Evolutionary conservation across 2,329 filamentous ascomycete species (phyloP).

Genomic region (Calonectria ilicicola): DNA sequence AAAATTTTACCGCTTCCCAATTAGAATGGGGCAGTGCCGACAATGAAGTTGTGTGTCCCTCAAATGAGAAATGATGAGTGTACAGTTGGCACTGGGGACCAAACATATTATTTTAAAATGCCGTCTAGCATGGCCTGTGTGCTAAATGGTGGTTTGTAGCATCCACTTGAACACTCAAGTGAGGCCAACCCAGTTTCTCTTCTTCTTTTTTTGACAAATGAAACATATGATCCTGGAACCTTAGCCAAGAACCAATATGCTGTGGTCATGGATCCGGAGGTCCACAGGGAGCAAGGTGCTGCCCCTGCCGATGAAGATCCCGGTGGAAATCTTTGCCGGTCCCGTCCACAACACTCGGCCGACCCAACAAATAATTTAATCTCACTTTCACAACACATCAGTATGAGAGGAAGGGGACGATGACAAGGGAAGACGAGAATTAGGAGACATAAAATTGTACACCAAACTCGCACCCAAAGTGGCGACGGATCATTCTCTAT

Average conservation of each 20-base stretch:
- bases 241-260: neutral
- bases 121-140: neutral
- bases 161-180: neutral
- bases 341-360: neutral
- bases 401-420: neutral
- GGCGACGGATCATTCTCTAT: constrained; percentile 44
- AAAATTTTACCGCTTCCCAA: neutral
- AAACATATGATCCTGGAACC: neutral
- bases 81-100: neutral
- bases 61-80: neutral
- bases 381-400: neutral
- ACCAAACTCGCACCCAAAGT: constrained; percentile 32
- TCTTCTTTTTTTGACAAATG: neutral
- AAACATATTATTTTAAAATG: neutral
- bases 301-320: neutral
- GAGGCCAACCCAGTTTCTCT: neutral
- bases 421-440: neutral
- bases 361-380: neutral
- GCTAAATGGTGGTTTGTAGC: no score
- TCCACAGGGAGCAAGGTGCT: neutral
- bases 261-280: neutral
- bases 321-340: neutral
- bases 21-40: no score
- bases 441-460: constrained; percentile 4
- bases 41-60: neutral